Base-by-base conservation (phyloP, 2,329 filamentous ascomycete species). In the Colletotrichum horii region DNA sequence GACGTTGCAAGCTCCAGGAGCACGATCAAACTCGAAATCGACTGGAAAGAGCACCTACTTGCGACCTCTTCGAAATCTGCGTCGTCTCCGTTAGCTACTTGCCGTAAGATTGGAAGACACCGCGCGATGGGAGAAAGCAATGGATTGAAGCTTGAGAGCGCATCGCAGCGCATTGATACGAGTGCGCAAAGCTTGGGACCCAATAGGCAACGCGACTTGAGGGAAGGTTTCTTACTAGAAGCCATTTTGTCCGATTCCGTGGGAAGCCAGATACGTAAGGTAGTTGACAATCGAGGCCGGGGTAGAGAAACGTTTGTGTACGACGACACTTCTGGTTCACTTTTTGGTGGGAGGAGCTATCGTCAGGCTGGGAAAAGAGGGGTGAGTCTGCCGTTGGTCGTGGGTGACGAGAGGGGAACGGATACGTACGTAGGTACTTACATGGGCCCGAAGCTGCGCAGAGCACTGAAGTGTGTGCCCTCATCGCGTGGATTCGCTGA, bases 51-150 rank as follows among this genome's bases (percentile, higher is more conserved):
- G 30, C 16, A 86, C 87, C 79, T 85, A 89, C 88, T 87, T 78
- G 87, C 88, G 81, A 89, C 79, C 9, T 83, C 83, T 79, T 88
- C 85, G 79, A 86, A 87, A 80, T 87, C 87, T 87, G 75, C 62
- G 55, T 55, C 36, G 65, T 67, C 66, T 76, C 16, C 36, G 61
- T 72, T 71, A 78, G 70, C 34, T 34, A 58, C 58, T 12, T n/a
- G 72, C 14, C 65, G 30, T 26, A 52, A 43, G 19, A 60, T 22
- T 30, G 48, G 12, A 56, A 36, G 24, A 28, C 19, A 64, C 16
- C 30, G 34, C 15, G 24, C 56, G 56, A 36, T 14, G 16, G 36
- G 26, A n/a, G 34, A 16, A 28, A 62, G 58, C 36, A 16, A 55
- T n/a, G 32, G 60, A 30, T 48, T 32, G 24, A 24, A 26, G 56